Evolutionary conservation across 2,329 filamentous ascomycete species (phyloP).

Genomic region (Cadophora gregata): DNA sequence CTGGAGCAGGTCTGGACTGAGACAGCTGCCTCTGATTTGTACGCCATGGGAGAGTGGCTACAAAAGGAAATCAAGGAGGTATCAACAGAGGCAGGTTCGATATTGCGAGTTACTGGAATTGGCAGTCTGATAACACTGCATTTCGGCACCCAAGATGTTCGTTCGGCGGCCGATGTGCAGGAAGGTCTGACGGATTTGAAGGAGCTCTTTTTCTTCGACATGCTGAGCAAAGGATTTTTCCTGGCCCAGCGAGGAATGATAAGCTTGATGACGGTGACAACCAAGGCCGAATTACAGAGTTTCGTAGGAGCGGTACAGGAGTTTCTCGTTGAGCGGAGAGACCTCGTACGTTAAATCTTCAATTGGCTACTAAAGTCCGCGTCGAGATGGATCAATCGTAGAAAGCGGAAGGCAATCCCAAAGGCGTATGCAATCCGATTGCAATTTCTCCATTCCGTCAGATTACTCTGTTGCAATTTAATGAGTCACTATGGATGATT

Average conservation of each 20-base stretch:
- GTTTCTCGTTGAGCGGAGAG: conserved; percentile 25
- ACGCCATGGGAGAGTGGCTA: conserved; percentile 24
- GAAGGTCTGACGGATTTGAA: conserved; percentile 22
- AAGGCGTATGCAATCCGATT: too few species aligned
- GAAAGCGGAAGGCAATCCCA: too few species aligned
- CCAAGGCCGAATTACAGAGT: conserved; percentile 22
- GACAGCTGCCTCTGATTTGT: conserved; percentile 25
- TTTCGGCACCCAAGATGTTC: conserved; percentile 25
- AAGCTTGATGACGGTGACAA: conserved; percentile 25
- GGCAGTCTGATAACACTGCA: conserved; percentile 31
- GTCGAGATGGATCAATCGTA: too few species aligned
- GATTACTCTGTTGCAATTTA: too few species aligned
- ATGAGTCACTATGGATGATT: too few species aligned
- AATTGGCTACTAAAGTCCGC: too few species aligned
- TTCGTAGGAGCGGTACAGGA: conserved; percentile 24
- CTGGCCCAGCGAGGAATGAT: conserved; percentile 28
- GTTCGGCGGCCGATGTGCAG: conserved; percentile 24
- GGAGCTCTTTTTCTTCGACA: conserved; percentile 33
- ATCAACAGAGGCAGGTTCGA: conserved; percentile 21
- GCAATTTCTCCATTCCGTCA: too few species aligned
- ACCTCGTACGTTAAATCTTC: conserved; percentile 12
- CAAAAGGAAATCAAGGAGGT: conserved; percentile 18
- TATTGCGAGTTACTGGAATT: conserved; percentile 27
- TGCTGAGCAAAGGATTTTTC: conserved; percentile 31
- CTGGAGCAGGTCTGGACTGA: conserved; percentile 26